A percentile compares a stretch with the other conserved stretches of the same genome.
Evolutionary conservation across 768 basidiomycete species (phyloP).

Genomic region (Boletus vermiculosoides): DNA sequence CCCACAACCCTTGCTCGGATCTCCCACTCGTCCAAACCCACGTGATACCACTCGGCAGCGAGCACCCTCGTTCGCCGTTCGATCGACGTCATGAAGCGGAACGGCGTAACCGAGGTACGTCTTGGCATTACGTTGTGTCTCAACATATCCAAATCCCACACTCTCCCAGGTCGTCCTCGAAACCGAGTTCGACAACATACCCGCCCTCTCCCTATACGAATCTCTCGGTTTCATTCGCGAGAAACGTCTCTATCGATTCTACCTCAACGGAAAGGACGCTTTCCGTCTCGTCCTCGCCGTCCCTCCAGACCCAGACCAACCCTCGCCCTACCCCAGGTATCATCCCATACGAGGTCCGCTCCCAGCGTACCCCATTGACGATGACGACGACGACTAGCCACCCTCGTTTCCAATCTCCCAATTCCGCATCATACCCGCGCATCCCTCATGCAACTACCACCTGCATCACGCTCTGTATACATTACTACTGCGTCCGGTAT

Average conservation of each 20-base stretch:
- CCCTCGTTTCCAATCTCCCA: background rate
- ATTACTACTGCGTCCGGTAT: constrained; percentile 9
- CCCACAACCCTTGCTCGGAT: constrained; percentile 4
- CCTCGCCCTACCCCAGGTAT: constrained; percentile 10
- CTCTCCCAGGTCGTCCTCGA: constrained; percentile 79
- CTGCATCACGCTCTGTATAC: constrained; percentile 7
- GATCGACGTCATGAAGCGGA: constrained; percentile 77
- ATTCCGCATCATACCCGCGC: constrained; percentile 16
- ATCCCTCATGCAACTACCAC: background rate
- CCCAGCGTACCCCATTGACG: constrained; percentile 23
- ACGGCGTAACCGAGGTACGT: constrained; percentile 84
- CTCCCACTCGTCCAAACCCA: background rate
- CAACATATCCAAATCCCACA: background rate
- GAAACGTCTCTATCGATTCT: constrained; percentile 92
- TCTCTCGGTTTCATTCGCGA: constrained; percentile 94
- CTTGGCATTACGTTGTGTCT: background rate
- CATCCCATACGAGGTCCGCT: constrained; percentile 16
- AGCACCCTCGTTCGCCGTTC: constrained; percentile 81
- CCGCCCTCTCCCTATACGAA: constrained; percentile 87
- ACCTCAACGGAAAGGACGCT: constrained; percentile 96
- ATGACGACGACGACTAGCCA: constrained; percentile 23
- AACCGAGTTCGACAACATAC: constrained; percentile 90
- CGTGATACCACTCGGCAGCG: constrained; percentile 46
- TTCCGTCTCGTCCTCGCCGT: constrained; percentile 76
- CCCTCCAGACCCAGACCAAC: constrained; percentile 36